Conservation (phyloP, 768 basidiomycete genomes). For the Kwoniella heveanensis region DNA sequence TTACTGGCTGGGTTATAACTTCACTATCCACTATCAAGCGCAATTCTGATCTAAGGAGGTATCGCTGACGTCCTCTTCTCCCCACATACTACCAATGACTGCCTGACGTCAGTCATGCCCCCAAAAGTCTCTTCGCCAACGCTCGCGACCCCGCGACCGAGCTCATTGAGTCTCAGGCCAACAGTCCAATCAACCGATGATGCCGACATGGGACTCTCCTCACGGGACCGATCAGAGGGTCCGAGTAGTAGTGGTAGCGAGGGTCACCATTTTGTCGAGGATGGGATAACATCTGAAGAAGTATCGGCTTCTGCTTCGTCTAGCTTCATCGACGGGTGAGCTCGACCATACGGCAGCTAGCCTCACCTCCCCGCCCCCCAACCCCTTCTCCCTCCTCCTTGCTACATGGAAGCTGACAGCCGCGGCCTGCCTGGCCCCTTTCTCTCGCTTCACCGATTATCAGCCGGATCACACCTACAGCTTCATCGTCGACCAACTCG, state of each 20-base stretch:
- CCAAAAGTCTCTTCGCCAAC: conserved; percentile 18
- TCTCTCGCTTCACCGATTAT: no score
- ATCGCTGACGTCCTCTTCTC: background rate
- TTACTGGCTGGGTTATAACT: no score
- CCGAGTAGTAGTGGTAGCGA: background rate
- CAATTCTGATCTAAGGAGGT: no score
- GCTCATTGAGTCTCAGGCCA: conserved; percentile 10
- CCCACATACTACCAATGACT: no score
- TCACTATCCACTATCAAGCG: no score
- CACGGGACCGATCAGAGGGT: background rate
- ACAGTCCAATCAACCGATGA: background rate
- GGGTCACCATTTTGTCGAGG: background rate
- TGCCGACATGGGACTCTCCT: background rate
- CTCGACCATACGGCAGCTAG: no score
- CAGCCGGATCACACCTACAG: conserved; percentile 21
- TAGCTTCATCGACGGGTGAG: conserved; percentile 16
- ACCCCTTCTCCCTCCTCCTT: no score
- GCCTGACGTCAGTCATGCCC: conserved; percentile 19
- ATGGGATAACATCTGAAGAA: conserved; percentile 2
- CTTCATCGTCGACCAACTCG: conserved; percentile 8
- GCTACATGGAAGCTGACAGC: no score
- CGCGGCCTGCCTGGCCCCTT: background rate
- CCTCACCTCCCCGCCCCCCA: no score
- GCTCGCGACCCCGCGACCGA: conserved; percentile 16
- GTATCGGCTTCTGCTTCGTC: background rate